Evolutionary conservation across 2,329 filamentous ascomycete genomes (phyloP).

Genomic region (Fusarium circinatum): DNA sequence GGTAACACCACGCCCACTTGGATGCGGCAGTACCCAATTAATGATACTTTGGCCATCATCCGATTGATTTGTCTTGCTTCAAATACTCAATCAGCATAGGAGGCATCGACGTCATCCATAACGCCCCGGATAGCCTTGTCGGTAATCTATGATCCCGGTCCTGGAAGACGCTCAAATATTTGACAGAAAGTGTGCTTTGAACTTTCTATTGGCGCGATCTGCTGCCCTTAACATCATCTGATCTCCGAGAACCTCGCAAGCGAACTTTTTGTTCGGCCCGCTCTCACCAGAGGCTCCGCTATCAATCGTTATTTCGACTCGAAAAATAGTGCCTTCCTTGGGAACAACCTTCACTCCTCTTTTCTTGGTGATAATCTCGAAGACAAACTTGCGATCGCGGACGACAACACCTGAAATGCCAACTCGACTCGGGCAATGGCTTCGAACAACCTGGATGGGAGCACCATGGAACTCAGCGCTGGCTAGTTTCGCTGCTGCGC

Average conservation of each 20-base stretch:
- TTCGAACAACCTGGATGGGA: conserved; percentile 82
- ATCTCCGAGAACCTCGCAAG: conserved; percentile 88
- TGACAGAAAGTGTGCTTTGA: conserved; percentile 83
- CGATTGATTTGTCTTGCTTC: neutral
- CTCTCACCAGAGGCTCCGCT: conserved; percentile 26
- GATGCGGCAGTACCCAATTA: neutral
- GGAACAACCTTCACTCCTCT: conserved; percentile 82
- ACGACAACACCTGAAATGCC: conserved; percentile 88
- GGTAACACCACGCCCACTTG: too few relatives aligned
- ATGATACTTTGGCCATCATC: neutral
- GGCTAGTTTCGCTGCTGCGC: conserved; percentile 77
- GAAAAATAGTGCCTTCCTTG: conserved; percentile 90
- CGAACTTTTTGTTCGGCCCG: conserved; percentile 55
- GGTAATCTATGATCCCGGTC: neutral
- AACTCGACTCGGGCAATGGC: conserved; percentile 82
- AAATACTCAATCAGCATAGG: neutral
- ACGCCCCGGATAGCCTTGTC: neutral
- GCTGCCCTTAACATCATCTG: conserved; percentile 85
- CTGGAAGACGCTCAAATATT: conserved; percentile 66
- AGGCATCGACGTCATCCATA: neutral
- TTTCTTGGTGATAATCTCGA: conserved; percentile 81
- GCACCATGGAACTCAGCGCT: conserved; percentile 94
- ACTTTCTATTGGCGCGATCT: conserved; percentile 90
- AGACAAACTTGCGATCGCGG: conserved; percentile 85
- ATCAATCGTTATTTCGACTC: conserved; percentile 71